Percentiles rank a stretch among this genome's conserved stretches.
phyloP scores from a whole-genome alignment of 768 basidiomycete genomes.

The Phaffia australis region DNA sequence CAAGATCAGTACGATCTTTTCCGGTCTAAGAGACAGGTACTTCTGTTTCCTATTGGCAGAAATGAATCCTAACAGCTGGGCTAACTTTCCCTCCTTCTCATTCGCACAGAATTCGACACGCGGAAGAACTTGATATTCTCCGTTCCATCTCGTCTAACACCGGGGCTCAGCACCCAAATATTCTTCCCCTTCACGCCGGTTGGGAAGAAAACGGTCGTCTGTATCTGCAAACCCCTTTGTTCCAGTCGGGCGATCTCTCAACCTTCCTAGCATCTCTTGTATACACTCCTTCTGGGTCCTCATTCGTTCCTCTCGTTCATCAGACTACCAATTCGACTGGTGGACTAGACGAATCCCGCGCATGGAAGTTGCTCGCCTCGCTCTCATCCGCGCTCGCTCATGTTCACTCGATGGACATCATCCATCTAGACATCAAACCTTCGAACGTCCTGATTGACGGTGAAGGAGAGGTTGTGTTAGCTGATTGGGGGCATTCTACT shows the following conservation, averaged over 20 bases:
- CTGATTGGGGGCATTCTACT: constrained; percentile 96
- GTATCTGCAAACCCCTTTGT: constrained; percentile 87
- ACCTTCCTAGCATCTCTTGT: constrained; percentile 58
- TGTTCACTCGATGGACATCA: constrained; percentile 74
- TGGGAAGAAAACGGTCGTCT: constrained; percentile 65
- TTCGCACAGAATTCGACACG: constrained; percentile 49
- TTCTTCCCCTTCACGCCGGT: constrained; percentile 77
- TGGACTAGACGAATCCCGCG: constrained; percentile 71
- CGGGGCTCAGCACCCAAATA: constrained; percentile 46
- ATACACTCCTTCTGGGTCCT: background rate
- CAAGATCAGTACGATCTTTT: constrained; percentile 10
- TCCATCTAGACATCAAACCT: constrained; percentile 95
- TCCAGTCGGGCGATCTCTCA: constrained; percentile 80
- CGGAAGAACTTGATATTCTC: constrained; percentile 88
- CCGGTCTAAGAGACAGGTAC: constrained; percentile 12
- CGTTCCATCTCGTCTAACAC: constrained; percentile 50
- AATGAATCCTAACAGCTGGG: background rate
- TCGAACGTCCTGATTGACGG: constrained; percentile 86
- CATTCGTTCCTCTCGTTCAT: background rate
- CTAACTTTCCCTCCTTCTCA: background rate
- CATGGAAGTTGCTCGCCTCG: constrained; percentile 92
- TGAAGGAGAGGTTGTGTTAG: constrained; percentile 82
- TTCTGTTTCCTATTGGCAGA: background rate
- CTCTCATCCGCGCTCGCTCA: constrained; percentile 68
- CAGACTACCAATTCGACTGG: background rate